Percentiles rank a stretch among this genome's conserved stretches.
These are phyloP conservation scores for Rhododendron henanense DNA, from an alignment of 148 eudicot species.

Conservation along the genomic window DNA sequence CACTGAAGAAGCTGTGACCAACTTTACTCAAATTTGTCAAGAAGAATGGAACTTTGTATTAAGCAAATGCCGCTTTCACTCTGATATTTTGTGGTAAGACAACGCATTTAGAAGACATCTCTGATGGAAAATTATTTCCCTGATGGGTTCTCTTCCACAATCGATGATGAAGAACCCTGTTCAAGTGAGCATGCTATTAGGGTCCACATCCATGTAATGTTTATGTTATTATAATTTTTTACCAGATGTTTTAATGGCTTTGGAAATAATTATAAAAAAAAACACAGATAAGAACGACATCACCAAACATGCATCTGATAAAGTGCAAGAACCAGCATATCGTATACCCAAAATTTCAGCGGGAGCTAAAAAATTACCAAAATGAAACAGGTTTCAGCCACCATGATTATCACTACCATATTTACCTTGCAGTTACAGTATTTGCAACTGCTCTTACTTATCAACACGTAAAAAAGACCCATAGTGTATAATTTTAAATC, in stretches of 20 bases:
- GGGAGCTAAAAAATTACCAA: neutral
- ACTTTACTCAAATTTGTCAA: neutral
- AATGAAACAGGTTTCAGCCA: neutral
- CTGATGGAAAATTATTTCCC: neutral
- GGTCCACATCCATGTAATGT: neutral
- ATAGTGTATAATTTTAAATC: neutral
- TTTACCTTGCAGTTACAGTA: neutral
- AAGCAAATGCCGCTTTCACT: neutral
- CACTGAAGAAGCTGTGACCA: neutral
- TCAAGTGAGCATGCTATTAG: neutral
- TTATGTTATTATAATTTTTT: no score
- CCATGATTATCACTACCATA: neutral
- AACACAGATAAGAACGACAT: neutral
- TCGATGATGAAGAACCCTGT: conserved; percentile 2
- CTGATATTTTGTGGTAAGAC: neutral
- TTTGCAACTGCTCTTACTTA: neutral
- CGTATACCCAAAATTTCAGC: neutral
- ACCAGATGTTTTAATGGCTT: neutral
- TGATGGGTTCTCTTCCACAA: neutral
- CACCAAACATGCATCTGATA: neutral
- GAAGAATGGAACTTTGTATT: neutral
- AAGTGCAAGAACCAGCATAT: neutral
- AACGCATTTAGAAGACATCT: neutral
- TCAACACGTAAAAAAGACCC: neutral
- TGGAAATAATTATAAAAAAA: neutral